These are phyloP conservation scores for Lactarius deliciosus DNA, from an alignment of 768 basidiomycete genomes.

Conservation along the genomic window DNA sequence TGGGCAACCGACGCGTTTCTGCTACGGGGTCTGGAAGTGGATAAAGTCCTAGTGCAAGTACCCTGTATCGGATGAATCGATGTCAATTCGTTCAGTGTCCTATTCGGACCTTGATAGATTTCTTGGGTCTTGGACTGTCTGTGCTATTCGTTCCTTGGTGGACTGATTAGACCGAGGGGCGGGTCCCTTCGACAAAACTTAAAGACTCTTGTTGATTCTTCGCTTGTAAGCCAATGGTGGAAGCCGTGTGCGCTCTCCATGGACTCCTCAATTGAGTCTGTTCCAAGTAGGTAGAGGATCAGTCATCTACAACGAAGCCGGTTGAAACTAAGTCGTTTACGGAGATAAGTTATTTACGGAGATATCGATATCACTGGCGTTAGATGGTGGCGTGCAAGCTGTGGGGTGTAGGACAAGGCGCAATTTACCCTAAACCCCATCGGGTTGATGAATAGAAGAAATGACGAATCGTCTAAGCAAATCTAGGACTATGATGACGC, in stretches of 20 bases:
- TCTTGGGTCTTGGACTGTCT: not conserved
- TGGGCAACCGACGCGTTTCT: not conserved
- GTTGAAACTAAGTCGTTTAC: not conserved
- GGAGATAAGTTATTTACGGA: not conserved
- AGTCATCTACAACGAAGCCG: not conserved
- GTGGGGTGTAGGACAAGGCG: not conserved
- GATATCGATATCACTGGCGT: not conserved
- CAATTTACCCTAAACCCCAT: not conserved
- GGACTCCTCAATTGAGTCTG: not conserved
- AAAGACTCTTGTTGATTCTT: not conserved
- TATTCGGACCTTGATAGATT: conserved; percentile 2
- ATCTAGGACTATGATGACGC: not conserved
- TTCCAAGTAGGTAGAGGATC: not conserved
- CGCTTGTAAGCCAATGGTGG: not conserved
- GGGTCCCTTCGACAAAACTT: not conserved
- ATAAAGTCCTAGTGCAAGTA: not conserved
- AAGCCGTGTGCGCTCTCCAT: not conserved
- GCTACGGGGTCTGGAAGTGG: not conserved
- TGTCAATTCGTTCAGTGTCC: not conserved
- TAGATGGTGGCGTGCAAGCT: not conserved
- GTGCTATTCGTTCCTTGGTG: not conserved
- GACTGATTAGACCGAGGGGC: not conserved
- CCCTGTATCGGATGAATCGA: not conserved
- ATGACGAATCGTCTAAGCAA: not conserved
- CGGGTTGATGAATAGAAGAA: not conserved